Evolutionary conservation across 2,329 filamentous ascomycete genomes (phyloP).

Genomic region (Penicillium palitans): DNA sequence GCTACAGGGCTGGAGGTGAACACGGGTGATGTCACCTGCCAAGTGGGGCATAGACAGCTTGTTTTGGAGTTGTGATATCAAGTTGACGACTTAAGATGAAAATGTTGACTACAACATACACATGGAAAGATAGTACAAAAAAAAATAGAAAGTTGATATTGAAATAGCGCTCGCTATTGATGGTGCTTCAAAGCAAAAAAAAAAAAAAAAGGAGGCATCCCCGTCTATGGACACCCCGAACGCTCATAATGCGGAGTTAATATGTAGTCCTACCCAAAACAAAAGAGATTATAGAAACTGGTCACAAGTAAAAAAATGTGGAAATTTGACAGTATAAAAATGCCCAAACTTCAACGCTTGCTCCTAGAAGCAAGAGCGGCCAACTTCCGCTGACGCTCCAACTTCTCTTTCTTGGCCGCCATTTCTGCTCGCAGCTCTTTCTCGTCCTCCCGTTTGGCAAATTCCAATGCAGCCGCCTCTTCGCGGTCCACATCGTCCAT

Average conservation of each 20-base stretch:
- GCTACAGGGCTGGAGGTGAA: constrained; percentile 5
- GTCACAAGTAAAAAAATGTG: neutral
- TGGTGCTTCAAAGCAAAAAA: constrained; percentile 12
- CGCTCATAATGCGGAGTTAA: constrained; percentile 36
- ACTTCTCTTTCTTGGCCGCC: constrained; percentile 48
- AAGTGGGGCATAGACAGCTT: constrained; percentile 28
- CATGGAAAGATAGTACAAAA: neutral
- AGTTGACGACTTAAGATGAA: neutral
- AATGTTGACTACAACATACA: neutral
- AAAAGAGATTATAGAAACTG: constrained; percentile 10
- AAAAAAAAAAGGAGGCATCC: constrained; percentile 14
- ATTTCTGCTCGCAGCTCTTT: constrained; percentile 46
- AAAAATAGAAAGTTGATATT: constrained; percentile 23
- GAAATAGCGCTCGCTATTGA: constrained; percentile 23
- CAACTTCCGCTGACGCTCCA: constrained; percentile 48
- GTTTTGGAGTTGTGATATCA: neutral
- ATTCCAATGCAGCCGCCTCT: constrained; percentile 43
- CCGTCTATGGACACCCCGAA: constrained; percentile 30
- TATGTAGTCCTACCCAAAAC: constrained; percentile 14
- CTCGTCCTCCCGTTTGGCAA: constrained; percentile 49
- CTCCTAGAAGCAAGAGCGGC: constrained; percentile 38
- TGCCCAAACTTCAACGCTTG: constrained; percentile 27
- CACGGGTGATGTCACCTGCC: constrained; percentile 37
- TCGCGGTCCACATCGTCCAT: constrained; percentile 49
- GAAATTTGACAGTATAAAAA: neutral